These are phyloP conservation scores for Penicillium crustosum DNA, from an alignment of 2,329 filamentous ascomycete genomes.

Conservation along the genomic window DNA sequence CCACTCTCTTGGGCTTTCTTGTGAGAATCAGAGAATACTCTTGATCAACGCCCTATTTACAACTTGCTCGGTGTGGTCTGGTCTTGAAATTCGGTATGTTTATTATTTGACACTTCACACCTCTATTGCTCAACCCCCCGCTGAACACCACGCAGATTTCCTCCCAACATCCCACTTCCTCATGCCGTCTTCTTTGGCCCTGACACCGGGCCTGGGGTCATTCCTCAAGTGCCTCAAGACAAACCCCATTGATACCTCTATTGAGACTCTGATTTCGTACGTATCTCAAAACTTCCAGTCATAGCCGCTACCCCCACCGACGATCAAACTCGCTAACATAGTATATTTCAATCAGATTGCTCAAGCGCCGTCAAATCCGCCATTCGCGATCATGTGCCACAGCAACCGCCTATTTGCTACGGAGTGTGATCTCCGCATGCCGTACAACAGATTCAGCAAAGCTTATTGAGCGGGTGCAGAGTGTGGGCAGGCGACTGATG, in stretches of 20 bases:
- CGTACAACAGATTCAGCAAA: conserved; percentile 74
- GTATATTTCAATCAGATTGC: conserved; percentile 58
- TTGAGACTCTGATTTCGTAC: conserved; percentile 81
- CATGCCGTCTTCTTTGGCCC: conserved; percentile 61
- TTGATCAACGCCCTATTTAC: not conserved
- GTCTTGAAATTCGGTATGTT: not conserved
- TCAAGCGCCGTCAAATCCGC: conserved; percentile 87
- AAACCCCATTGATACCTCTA: conserved; percentile 73
- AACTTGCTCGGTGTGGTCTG: not conserved
- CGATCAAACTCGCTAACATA: conserved; percentile 9
- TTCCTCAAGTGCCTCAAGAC: conserved; percentile 78
- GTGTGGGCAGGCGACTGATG: conserved; percentile 73
- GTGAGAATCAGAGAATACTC: not conserved
- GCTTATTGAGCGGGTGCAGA: conserved; percentile 76
- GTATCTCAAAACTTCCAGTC: conserved; percentile 31
- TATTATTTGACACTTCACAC: not conserved
- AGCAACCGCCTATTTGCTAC: conserved; percentile 84
- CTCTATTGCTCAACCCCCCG: not conserved
- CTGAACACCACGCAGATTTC: conserved; percentile 8
- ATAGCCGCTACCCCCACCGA: not conserved
- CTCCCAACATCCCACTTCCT: conserved; percentile 20
- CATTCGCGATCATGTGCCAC: conserved; percentile 86
- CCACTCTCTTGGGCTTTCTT: conserved; percentile 17
- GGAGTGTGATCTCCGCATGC: conserved; percentile 79
- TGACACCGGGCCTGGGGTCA: conserved; percentile 72